These are phyloP conservation scores for Ormosia semicastrata DNA, from an alignment of 306 rosid species.

Conservation along the genomic window DNA sequence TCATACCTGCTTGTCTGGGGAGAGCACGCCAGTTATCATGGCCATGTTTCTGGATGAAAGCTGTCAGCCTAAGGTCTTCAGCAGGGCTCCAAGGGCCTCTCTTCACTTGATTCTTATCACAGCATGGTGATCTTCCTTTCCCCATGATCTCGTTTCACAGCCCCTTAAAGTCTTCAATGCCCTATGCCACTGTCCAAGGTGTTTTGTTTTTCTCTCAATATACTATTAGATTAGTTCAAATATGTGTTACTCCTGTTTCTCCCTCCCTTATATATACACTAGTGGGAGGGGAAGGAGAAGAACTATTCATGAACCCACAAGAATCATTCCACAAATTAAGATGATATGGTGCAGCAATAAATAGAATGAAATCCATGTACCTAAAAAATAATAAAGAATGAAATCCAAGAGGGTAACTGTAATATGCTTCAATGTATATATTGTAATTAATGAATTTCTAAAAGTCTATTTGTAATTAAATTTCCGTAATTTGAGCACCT, in stretches of 20 bases:
- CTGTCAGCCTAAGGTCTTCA: conserved; percentile 77
- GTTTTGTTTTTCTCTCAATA: conserved; percentile 7
- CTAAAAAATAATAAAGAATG: too few relatives aligned
- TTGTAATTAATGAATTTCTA: not conserved
- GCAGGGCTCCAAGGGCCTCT: conserved; percentile 96
- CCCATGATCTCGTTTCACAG: conserved; percentile 53
- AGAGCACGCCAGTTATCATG: conserved; percentile 97
- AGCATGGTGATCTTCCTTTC: conserved; percentile 92
- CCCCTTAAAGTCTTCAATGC: not conserved
- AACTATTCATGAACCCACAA: conserved; percentile 34
- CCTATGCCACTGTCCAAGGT: not conserved
- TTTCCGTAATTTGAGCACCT: not conserved
- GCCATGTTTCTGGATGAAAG: conserved; percentile 82
- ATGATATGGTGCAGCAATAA: conserved; percentile 33
- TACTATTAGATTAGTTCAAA: not conserved
- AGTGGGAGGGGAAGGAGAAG: not conserved
- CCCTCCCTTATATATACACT: not conserved
- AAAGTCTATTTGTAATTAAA: not conserved
- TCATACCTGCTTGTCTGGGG: conserved; percentile 82
- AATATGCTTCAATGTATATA: conserved; percentile 12
- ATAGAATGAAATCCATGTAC: conserved; percentile 32
- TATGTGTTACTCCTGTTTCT: not conserved
- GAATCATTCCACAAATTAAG: conserved; percentile 55
- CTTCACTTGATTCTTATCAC: conserved; percentile 86
- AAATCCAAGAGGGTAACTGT: conserved; percentile 32